Evolutionary conservation across 2,329 filamentous ascomycete species (phyloP).

Genomic region (Cladobotryum mycophilum): DNA sequence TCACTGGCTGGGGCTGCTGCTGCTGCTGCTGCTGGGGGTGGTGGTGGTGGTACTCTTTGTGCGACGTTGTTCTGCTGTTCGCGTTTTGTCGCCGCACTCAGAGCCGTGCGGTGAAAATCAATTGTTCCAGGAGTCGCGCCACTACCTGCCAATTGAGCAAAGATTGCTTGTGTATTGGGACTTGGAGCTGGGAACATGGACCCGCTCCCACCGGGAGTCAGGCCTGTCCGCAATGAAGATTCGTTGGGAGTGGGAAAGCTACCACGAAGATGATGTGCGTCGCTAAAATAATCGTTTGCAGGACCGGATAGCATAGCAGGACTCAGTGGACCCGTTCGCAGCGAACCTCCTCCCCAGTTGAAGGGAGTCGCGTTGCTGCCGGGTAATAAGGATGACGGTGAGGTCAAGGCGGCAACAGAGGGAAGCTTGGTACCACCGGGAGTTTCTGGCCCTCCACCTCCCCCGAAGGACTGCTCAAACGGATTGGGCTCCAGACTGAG

Average conservation of each 20-base stretch:
- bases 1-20: conserved; percentile 24
- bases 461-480: conserved; percentile 89
- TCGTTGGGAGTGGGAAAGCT: conserved; percentile 95
- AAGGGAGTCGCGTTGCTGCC: conserved; percentile 67
- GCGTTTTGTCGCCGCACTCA: conserved; percentile 67
- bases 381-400: conserved; percentile 73
- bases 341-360: conserved; percentile 75
- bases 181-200: conserved; percentile 95
- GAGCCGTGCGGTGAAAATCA: conserved; percentile 89
- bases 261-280: conserved; percentile 69
- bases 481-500: conserved; percentile 85
- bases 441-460: conserved; percentile 59
- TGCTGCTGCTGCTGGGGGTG: conserved; percentile 15
- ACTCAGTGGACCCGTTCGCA: conserved; percentile 88
- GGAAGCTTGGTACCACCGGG: conserved; percentile 79
- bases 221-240: conserved; percentile 81
- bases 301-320: conserved; percentile 95
- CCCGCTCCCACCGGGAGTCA: conserved; percentile 90
- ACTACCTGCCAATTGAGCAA: conserved; percentile 71
- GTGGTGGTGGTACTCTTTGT: conserved; percentile 18
- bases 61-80: conserved; percentile 40
- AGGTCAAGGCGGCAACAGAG: conserved; percentile 84
- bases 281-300: conserved; percentile 78
- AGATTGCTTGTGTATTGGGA: conserved; percentile 77
- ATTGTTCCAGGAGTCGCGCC: conserved; percentile 83